These are phyloP conservation scores for Tetrahymena elliotti DNA, from an alignment of 73 alveolate species.

Conservation along the genomic window DNA sequence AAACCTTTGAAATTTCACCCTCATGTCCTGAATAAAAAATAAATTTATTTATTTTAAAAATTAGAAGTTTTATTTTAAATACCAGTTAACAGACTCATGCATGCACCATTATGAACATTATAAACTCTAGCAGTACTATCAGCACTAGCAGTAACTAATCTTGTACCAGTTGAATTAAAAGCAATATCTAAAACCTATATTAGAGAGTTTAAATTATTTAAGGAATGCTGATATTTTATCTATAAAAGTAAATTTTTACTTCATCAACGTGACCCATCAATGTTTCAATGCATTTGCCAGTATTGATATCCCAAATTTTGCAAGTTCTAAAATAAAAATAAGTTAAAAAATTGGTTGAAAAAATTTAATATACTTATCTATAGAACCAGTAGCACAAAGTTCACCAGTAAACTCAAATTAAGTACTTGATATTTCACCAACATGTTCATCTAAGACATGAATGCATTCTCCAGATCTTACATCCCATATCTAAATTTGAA, in stretches of 20 bases:
- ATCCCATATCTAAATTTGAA: conserved; percentile 89
- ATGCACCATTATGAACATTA: conserved; percentile 82
- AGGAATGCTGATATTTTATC: neutral
- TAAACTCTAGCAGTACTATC: conserved; percentile 93
- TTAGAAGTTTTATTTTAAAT: conserved; percentile 54
- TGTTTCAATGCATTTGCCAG: conserved; percentile 95
- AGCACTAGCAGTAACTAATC: conserved; percentile 97
- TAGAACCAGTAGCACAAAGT: conserved; percentile 92
- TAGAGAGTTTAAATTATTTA: neutral
- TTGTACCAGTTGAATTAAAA: conserved; percentile 95
- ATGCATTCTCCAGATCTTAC: conserved; percentile 94
- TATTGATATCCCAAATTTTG: conserved; percentile 98
- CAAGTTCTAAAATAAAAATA: conserved; percentile 57
- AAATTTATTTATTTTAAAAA: neutral
- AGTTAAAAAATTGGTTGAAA: neutral
- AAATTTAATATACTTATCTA: conserved; percentile 55
- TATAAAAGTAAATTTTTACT: conserved; percentile 13
- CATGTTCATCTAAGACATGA: conserved; percentile 90
- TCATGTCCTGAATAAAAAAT: conserved; percentile 67
- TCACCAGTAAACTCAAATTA: conserved; percentile 95
- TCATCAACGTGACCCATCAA: conserved; percentile 97
- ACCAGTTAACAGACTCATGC: conserved; percentile 42
- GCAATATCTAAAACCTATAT: conserved; percentile 68
- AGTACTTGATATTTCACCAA: conserved; percentile 93
- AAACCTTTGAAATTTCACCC: conserved; percentile 89